Evolutionary conservation across 306 rosid species (phyloP), one percentile per base, ranked within the genome.

Genomic region (Cicer judaicum): DNA sequence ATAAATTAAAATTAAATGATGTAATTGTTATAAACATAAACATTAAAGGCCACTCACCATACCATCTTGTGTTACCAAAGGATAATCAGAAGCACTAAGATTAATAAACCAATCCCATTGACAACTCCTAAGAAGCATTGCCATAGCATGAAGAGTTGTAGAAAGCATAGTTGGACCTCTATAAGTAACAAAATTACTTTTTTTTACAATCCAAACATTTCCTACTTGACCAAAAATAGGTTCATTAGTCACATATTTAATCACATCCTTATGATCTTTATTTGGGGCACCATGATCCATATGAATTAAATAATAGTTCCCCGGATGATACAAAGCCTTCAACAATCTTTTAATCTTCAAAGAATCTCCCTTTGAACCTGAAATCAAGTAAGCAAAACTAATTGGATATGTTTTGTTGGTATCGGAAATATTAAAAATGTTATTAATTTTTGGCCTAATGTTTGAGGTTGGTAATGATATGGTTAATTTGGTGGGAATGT

Each of bases 161-260:
- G 98, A 87, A 64, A 93, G 92, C 98, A 93, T 93, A 2, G 97
- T 93, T 12, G 98, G 97, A 38, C 98, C 98, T 82, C 89, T 89
- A 0, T 93, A 93, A 0, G 98, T 93, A 1, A 93, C 97, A 84
- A 88, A 82, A 76, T 88, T 93, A 0, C 88, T 83, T 46, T 93
- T 93, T 24, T 85, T 84, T 43, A 93, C 88, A n/a, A 91, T 19
- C 98, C 96, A 91, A 55, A 93, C 96, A 73, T 93, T 93, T 60
- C 97, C 93, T 10, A 89, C 84, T 83, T 80, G 43, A 16, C 88
- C 74, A 79, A 82, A 89, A 42, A 89, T 92, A 10, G 87, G 84
- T 16, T 91, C 90, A n/a, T 53, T 67, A 0, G 78, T 83, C 1
- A 93, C 84, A 73, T 84, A 87, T 24, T 85, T 80, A 5, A 84